These are phyloP conservation scores for Cladorrhinum sp. DNA, from an alignment of 2,329 filamentous ascomycete genomes.

Conservation along the genomic window DNA sequence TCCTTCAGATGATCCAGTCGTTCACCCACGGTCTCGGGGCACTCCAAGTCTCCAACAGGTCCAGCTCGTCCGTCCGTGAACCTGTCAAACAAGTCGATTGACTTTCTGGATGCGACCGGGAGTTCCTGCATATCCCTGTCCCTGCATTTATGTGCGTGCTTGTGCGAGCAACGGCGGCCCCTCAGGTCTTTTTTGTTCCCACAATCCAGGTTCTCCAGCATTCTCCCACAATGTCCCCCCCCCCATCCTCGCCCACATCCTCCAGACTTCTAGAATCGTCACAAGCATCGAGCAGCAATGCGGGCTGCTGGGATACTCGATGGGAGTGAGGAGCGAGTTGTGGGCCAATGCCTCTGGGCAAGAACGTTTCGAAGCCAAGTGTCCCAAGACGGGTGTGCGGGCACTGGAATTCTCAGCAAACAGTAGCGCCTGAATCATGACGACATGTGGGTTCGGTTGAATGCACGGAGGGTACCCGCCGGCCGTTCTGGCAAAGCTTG, in stretches of 20 bases:
- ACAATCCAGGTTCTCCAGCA: not conserved
- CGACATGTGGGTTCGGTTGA: not conserved
- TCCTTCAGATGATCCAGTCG: not conserved
- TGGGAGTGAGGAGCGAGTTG: not conserved
- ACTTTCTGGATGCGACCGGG: not conserved
- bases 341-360: not conserved
- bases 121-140: not conserved
- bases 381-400: too few species aligned
- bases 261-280: not conserved
- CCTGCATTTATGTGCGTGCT: not conserved
- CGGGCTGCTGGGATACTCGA: not conserved
- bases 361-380: not conserved
- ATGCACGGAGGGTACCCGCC: not conserved
- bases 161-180: not conserved
- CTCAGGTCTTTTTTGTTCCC: not conserved
- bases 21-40: not conserved
- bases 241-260: not conserved
- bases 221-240: not conserved
- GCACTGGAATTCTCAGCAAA: not conserved
- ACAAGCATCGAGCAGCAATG: not conserved
- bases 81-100: not conserved
- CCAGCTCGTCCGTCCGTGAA: not conserved
- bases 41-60: not conserved
- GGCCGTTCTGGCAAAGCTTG: not conserved
- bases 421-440: not conserved